Base-by-base conservation (phyloP, 345 rosid genomes). In the Dovyalis caffra region DNA sequence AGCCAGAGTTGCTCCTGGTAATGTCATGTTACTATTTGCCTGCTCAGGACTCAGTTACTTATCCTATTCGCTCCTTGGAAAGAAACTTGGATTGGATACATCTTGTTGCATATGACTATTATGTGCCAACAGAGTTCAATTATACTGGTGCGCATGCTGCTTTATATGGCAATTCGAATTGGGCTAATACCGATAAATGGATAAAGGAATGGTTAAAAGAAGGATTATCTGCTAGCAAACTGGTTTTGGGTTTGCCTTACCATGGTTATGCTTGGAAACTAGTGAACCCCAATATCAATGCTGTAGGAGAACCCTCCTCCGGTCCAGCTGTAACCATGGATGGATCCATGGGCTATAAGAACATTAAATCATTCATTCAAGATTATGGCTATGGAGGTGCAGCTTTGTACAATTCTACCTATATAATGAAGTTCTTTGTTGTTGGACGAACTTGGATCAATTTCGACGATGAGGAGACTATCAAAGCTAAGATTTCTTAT, bases 381-480 rank as follows among this genome's bases (percentile, higher is more conserved):
- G 21, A 16, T 26, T 74, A 43, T 5, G 80, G 79, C 1, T 77
- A 81, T 76, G 88, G 84, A 15, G 71, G 28, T 18, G 35, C 21
- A 12, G 3, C 78, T 0, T 15, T 29, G 32, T 88, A 85, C 67
- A 79, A 86, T 76, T n/a, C 74, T n/a, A 77, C 84, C 2, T 85
- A 77, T 45, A 84, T 69, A 8, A 78, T 76, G 60, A 84, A 80
- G 61, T 45, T 57, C 61, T 80, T 63, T 73, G 58, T 43, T 1
- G 6, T 37, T 38, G 79, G 82, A 23, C 49, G 45, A 8, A 2
- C 0, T 29, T 86, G 92, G 92, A 71, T 88, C 47, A 83, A 77
- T 75, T 88, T 82, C 56, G 88, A 85, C 40, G 87, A 74, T 60
- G 81, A 72, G n/a, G 85, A 83, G 53, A 79, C 77, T 43, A 57